phyloP scores from a whole-genome alignment of 495 filamentous ascomycete species.

The Penicillium herquei region DNA sequence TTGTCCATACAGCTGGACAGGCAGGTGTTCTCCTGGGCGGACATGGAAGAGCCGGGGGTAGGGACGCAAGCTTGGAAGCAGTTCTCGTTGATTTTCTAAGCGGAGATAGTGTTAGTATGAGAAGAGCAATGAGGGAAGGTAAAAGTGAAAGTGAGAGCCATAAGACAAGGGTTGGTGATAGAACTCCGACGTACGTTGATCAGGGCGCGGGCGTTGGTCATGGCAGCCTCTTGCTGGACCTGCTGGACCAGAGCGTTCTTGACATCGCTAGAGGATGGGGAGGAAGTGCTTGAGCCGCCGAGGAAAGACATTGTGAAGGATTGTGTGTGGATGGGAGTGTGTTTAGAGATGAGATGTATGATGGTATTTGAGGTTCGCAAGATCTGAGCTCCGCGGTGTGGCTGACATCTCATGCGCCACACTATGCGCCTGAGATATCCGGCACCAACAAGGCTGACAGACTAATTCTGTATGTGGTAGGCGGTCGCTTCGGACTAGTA shows the following conservation, averaged over 20 bases:
- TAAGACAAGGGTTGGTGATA: neutral
- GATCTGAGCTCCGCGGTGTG: slow-evolving; percentile 18
- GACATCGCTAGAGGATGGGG: slow-evolving; percentile 52
- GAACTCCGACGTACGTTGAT: slow-evolving; percentile 59
- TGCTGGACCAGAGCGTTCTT: slow-evolving; percentile 73
- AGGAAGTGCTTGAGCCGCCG: slow-evolving; percentile 32
- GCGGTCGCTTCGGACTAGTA: too few relatives aligned
- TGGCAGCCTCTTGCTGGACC: slow-evolving; percentile 69
- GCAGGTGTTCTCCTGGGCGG: slow-evolving; percentile 70
- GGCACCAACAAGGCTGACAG: neutral
- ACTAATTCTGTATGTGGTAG: too few relatives aligned
- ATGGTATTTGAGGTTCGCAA: neutral
- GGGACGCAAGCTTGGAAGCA: slow-evolving; percentile 94
- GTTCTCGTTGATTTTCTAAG: slow-evolving; percentile 91
- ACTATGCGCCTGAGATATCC: neutral
- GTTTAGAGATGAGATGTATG: neutral
- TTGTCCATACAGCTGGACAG: slow-evolving; percentile 92
- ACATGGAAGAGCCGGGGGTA: slow-evolving; percentile 75
- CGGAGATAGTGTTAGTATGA: neutral
- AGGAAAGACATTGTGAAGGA: slow-evolving; percentile 40
- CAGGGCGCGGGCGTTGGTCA: slow-evolving; percentile 70
- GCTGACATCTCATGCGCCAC: slow-evolving; percentile 19
- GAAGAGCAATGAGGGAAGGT: neutral
- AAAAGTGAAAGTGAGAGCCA: neutral
- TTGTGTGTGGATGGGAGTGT: slow-evolving; percentile 2